Evolutionary conservation across 768 basidiomycete genomes (phyloP), one percentile per base, ranked within the genome.

Genomic region (Suillus decipiens): DNA sequence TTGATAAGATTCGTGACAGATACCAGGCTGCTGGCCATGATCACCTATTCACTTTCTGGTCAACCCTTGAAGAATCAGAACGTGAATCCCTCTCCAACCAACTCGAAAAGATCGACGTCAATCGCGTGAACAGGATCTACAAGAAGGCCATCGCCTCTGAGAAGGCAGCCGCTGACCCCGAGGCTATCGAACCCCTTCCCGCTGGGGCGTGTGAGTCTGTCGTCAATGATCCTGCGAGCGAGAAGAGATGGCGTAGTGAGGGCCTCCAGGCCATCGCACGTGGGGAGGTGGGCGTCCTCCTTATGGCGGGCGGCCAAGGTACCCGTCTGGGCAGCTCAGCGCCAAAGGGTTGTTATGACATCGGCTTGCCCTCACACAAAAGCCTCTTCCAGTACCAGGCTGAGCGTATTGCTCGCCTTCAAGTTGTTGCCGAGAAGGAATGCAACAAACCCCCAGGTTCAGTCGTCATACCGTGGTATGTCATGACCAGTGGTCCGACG

Each of bases 401-500:
- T n/a, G 95, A 96, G 78, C 87, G 97, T 61, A 97, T 99, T 73
- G 82, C 84, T 63, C 87, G 92, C 63, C 78, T 99, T 61, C 92
- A 96, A 76, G 79, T 79, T 37, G 74, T 96, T 59, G 95, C 94
- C 0, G 88, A 86, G 73, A 72, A 82, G 42, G 79, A 84, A 64
- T 73, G 69, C 56, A 72, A 76, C 43, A 87, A 87, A 69, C 76
- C 84, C 17, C 72, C 77, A 19, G 86, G 84, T 56, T 84, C 86
- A 1, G 91, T 93, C 60, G 75, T 86, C 59, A 86, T 99, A 62
- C 93, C 93, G 42, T 99, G 97, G 97, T 99, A 98, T 79, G 88
- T 99, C 71, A 99, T 99, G 97, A 99, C 96, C 62, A 95, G 93
- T 72, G 96, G 96, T 28, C 97, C 96, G 43, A 99, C 97, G 41